Base-by-base conservation (phyloP, 108 stramenopile genomes). In the Cyclostephanos tholiformis region DNA sequence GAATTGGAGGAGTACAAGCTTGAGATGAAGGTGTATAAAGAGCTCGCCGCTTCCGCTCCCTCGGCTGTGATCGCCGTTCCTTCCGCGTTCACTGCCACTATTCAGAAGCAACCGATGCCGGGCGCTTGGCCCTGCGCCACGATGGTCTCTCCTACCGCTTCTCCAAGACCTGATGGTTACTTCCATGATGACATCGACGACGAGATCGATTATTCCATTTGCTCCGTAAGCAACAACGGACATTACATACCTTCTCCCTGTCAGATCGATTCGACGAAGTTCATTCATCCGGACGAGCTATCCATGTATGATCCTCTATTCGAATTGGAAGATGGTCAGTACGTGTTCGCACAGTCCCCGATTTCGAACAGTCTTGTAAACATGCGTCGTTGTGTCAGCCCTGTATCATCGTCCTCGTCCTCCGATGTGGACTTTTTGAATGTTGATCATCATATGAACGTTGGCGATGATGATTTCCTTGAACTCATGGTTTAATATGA, bases 251-350 rank as follows among this genome's bases (percentile, higher is more conserved):
- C 63, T 23, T 52, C 72, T 57, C 69, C 64, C 23, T 30, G 69
- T 50, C 51, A 63, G 39, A 27, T 44, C 9, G 30, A 23, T 30
- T 56, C 62, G 8, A 29, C 46, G 55, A 62, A 29, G 30, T 32
- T 29, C 59, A 53, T 53, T 25, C 29, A 60, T 39, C 59, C 59
- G 17, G 59, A 39, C 35, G 59, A 39, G 64, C 13, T 41, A 4
- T 67, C 68, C 1, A 64, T 77, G 25, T 77, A 44, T 13, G 76
- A 77, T 70, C 76, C 76, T 17, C 63, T 77, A 10, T 77, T 69
- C 65, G 63, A 77, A 58, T 51, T 77, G 55, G 63, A 73, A 22
- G 49, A 19, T 2, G n/a, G 39, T 25, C 20, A 10, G 16, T 32
- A 39, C 17, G 52, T 53, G n/a, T 25, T 68, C 35, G 27, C 51